These are phyloP conservation scores for Toxoplasma gondii DNA, from an alignment of 169 alveolate genomes.

Conservation along the genomic window DNA sequence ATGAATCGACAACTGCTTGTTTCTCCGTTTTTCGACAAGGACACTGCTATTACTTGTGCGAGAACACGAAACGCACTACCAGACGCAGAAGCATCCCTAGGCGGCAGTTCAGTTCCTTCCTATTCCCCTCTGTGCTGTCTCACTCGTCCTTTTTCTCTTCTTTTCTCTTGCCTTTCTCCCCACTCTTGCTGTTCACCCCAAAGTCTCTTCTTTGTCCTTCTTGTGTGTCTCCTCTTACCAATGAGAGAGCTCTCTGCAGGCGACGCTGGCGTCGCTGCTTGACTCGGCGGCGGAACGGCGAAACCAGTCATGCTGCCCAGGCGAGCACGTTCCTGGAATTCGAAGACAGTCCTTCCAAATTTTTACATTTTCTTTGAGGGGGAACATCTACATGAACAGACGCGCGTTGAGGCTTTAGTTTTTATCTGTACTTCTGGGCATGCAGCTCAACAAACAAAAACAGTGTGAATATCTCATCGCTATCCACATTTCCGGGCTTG, in stretches of 20 bases:
- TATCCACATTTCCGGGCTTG: too few species aligned
- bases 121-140: not conserved
- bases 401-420: too few species aligned
- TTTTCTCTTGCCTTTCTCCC: not conserved
- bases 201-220: not conserved
- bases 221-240: not conserved
- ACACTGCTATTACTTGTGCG: not conserved
- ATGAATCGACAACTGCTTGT: not conserved
- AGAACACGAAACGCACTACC: too few species aligned
- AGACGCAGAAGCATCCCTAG: too few species aligned
- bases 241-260: constrained; percentile 19
- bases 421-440: too few species aligned
- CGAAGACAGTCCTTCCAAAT: not conserved
- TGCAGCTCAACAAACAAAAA: too few species aligned
- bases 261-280: not conserved
- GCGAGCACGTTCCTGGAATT: constrained; percentile 11
- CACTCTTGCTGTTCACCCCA: not conserved
- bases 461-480: too few species aligned
- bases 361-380: not conserved
- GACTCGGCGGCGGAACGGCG: constrained; percentile 32
- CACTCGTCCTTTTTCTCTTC: not conserved
- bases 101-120: not conserved
- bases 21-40: not conserved
- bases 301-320: constrained; percentile 24
- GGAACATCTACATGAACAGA: not conserved